Conservation (phyloP, 1,284 basidiomycete species). For the Boletus sp. region DNA sequence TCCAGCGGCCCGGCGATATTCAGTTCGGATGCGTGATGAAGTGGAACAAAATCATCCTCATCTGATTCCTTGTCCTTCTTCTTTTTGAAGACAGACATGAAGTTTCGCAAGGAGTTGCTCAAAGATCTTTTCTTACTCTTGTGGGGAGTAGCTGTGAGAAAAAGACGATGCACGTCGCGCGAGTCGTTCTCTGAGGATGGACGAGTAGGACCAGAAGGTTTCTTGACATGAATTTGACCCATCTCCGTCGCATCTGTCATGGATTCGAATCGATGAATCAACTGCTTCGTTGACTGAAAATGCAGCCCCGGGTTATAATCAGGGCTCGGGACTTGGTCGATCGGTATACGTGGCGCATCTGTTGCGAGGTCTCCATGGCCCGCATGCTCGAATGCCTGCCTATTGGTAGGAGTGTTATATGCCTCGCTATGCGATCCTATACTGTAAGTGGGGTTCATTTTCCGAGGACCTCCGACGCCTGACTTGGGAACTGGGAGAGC, state of each 20-base stretch:
- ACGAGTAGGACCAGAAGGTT: slow-evolving; percentile 9
- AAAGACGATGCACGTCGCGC: slow-evolving; percentile 10
- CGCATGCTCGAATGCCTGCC: slow-evolving; percentile 1
- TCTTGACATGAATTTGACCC: slow-evolving; percentile 8
- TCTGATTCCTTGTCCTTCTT: slow-evolving; percentile 37
- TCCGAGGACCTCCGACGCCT: slow-evolving; percentile 27
- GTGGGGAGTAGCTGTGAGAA: slow-evolving; percentile 15
- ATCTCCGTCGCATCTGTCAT: slow-evolving; percentile 22
- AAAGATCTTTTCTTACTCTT: slow-evolving; percentile 48
- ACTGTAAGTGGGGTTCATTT: slow-evolving; percentile 12
- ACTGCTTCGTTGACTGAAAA: slow-evolving; percentile 34
- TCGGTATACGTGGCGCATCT: slow-evolving; percentile 1
- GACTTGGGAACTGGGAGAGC: slow-evolving; percentile 14
- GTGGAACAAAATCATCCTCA: slow-evolving; percentile 20
- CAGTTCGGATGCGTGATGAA: slow-evolving; percentile 8
- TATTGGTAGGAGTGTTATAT: background rate
- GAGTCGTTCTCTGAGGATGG: slow-evolving; percentile 14
- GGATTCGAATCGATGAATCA: slow-evolving; percentile 44
- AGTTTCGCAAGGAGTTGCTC: slow-evolving; percentile 60
- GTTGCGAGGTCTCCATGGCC: background rate
- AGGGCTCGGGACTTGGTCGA: slow-evolving; percentile 1
- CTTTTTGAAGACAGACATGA: slow-evolving; percentile 64
- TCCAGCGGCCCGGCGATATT: background rate
- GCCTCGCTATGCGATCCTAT: background rate
- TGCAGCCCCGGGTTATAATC: slow-evolving; percentile 16